Evolutionary conservation across 805 yeast species (phyloP).

Genomic region (Hanseniaspora vineae): DNA sequence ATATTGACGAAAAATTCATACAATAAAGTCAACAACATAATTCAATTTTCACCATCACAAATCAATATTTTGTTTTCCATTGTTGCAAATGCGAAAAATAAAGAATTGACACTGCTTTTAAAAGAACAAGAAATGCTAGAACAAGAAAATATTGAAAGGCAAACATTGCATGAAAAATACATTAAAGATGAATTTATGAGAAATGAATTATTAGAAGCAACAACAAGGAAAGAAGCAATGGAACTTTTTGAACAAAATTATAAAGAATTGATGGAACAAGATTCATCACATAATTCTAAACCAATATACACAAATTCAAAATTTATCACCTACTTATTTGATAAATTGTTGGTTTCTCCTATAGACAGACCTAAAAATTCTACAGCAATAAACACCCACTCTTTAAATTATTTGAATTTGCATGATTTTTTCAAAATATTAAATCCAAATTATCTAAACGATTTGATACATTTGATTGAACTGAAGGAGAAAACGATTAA

Average conservation of each 20-base stretch:
- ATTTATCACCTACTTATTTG: not conserved
- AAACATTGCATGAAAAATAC: not conserved
- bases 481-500: constrained; percentile 8
- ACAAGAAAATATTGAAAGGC: not conserved
- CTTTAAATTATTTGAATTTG: constrained; percentile 17
- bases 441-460: constrained; percentile 28
- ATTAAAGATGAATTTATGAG: not conserved
- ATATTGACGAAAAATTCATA: constrained; percentile 25
- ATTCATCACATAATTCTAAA: constrained; percentile 5
- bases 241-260: constrained; percentile 18
- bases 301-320: not conserved
- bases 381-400: not conserved
- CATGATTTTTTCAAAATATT: constrained; percentile 29
- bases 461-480: constrained; percentile 19
- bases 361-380: not conserved
- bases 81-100: constrained; percentile 23
- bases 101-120: constrained; percentile 10
- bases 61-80: constrained; percentile 26
- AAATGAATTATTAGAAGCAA: not conserved
- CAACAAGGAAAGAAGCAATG: constrained; percentile 1
- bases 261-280: constrained; percentile 13
- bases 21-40: constrained; percentile 28
- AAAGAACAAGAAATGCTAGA: not conserved
- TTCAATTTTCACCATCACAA: constrained; percentile 30
- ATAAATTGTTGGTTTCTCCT: not conserved